Percentiles rank a stretch among this genome's conserved stretches.
Conservation (phyloP, 2,329 filamentous ascomycete species). For the Phaeosphaeriaceae sp. region DNA sequence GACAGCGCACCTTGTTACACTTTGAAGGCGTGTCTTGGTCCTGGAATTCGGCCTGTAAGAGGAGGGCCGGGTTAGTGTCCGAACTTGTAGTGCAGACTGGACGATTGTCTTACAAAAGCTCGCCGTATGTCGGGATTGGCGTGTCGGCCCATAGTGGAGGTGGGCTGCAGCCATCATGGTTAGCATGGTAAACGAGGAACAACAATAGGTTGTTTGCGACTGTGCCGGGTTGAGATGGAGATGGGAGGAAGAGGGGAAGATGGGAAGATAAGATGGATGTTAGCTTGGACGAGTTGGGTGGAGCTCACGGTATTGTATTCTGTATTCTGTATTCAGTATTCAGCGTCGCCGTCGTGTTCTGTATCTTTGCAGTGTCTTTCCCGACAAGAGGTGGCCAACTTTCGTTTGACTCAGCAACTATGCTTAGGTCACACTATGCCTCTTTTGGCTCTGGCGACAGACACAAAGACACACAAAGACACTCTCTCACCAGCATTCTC, state of each 20-base stretch:
- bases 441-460: background rate
- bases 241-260: background rate
- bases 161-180: conserved; percentile 16
- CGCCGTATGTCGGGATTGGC: conserved; percentile 52
- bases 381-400: background rate
- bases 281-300: background rate
- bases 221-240: background rate
- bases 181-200: conserved; percentile 18
- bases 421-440: background rate
- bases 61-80: conserved; percentile 22
- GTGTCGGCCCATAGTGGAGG: conserved; percentile 37
- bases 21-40: conserved; percentile 51
- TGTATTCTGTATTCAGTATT: too few relatives aligned
- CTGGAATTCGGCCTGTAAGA: conserved; percentile 43
- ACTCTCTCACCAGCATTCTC: too few relatives aligned
- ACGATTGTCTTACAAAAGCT: conserved; percentile 21
- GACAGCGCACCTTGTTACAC: conserved; percentile 58
- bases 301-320: conserved; percentile 8
- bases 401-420: conserved; percentile 1
- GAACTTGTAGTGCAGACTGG: background rate
- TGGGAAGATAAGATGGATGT: background rate
- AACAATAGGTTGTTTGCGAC: conserved; percentile 1
- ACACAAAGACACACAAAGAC: too few relatives aligned
- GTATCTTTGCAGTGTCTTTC: conserved; percentile 5
- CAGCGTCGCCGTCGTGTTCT: conserved; percentile 6